These are phyloP conservation scores for Tuber calosporum DNA, from an alignment of 495 filamentous ascomycete genomes.

Conservation along the genomic window DNA sequence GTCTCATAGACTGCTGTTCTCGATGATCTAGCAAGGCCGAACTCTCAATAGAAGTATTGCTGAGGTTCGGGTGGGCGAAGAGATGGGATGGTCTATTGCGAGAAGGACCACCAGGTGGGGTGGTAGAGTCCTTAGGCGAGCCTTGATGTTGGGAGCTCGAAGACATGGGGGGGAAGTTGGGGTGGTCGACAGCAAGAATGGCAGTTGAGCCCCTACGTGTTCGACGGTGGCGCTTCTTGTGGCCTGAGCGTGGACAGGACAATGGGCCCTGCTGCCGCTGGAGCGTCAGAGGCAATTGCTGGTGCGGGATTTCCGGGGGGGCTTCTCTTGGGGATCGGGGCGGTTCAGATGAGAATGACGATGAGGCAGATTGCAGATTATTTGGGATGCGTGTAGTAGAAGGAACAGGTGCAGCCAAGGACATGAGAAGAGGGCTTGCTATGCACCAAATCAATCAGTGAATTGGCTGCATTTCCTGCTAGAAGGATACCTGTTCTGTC, in stretches of 20 bases:
- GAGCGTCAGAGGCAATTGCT: not conserved
- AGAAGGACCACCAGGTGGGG: not conserved
- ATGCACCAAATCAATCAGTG: not conserved
- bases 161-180: conserved; percentile 13
- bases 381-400: not conserved
- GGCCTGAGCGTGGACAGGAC: not conserved
- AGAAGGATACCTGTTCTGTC: not conserved
- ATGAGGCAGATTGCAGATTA: not conserved
- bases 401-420: not conserved
- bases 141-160: conserved; percentile 5
- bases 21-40: conserved; percentile 75
- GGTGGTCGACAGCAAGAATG: conserved; percentile 22
- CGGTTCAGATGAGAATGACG: not conserved
- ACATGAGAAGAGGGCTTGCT: not conserved
- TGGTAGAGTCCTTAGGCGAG: conserved; percentile 5
- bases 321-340: not conserved
- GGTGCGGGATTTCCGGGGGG: not conserved
- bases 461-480: not conserved
- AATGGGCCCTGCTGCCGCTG: not conserved
- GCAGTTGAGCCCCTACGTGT: conserved; percentile 27
- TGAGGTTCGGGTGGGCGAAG: conserved; percentile 49
- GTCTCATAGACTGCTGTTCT: conserved; percentile 62
- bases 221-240: conserved; percentile 15
- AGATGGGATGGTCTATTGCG: conserved; percentile 14
- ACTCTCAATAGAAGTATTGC: conserved; percentile 75